Percentiles rank a stretch among this genome's conserved stretches.
These are phyloP conservation scores for Pleurotus sapidus DNA, from an alignment of 768 basidiomycete genomes.

Conservation along the genomic window DNA sequence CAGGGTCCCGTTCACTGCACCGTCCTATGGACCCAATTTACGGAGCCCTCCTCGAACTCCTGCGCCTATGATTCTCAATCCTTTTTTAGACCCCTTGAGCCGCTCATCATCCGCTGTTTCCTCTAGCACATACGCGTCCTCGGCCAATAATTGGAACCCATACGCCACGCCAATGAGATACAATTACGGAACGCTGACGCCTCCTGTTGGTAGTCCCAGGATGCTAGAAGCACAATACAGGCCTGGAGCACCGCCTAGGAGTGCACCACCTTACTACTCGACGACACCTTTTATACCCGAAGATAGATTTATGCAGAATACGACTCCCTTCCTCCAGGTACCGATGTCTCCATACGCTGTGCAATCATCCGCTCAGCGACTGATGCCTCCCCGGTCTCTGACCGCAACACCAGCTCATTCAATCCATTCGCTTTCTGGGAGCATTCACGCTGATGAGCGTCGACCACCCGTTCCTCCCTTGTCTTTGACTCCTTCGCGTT, in stretches of 20 bases:
- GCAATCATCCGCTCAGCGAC: background rate
- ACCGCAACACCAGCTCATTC: slow-evolving; percentile 12
- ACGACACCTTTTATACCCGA: background rate
- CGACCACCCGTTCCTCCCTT: slow-evolving; percentile 19
- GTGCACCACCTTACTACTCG: background rate
- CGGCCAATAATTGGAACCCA: slow-evolving; percentile 1
- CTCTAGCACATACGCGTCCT: background rate
- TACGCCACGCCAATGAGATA: background rate
- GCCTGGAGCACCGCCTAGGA: background rate
- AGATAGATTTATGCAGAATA: background rate
- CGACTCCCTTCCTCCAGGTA: background rate
- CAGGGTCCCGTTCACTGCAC: too few relatives aligned
- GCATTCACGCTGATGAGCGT: slow-evolving; percentile 5
- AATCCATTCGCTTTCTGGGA: slow-evolving; percentile 13
- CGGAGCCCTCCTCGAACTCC: slow-evolving; percentile 7
- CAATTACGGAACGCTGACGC: background rate
- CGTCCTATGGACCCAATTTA: background rate
- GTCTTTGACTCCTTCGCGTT: slow-evolving; percentile 16
- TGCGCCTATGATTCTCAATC: slow-evolving; percentile 4
- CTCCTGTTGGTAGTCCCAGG: background rate
- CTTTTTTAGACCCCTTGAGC: slow-evolving; percentile 19
- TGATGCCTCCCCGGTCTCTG: background rate
- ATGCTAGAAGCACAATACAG: slow-evolving; percentile 4
- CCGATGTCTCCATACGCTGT: background rate
- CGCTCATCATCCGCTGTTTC: slow-evolving; percentile 13